Base-by-base conservation (phyloP, 2,329 filamentous ascomycete genomes). In the Alternaria metachromatica region DNA sequence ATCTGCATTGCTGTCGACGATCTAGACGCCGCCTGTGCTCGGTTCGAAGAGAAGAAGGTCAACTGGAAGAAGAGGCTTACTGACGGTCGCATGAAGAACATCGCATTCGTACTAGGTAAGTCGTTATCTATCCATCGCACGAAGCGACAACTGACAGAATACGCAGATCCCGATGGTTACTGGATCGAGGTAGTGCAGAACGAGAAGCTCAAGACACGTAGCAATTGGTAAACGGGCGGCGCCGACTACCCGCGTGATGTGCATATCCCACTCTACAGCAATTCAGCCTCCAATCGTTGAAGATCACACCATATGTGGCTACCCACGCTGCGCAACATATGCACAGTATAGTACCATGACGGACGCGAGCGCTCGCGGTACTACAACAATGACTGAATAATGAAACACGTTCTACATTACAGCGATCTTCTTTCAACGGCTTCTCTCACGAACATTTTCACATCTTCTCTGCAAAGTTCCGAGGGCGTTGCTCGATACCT, bases 41-140 rank as follows among this genome's bases (percentile, higher is more conserved):
- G 94, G 13, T 94, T 98, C 72, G 96, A 98, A 78, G 88, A 89
- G 59, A 84, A 92, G 76, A 88, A 90, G 6, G 91, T 95, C 59
- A 90, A 87, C 80, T 99, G 94, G 93, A 97, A 97, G 89, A 98
- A 98, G 89, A 87, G 92, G 69, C 86, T 98, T 65, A 97, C 93
- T 2, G 95, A 98, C 67, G 95, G 95, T 2, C 80, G 84, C 51
- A 97, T 97, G 94, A 95, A 92, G 86, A 93, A 96, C 69, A 90
- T 98, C 58, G 96, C 96, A 0, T 98, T 98, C 77, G 82, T 98
- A 50, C 84, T 97, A 51, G 95, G 81, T 82, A 72, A 33, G 78
- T 72, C 30, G 54, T 25, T 21, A 20, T 46, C 3, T 6, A 12
- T 20, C 25, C 11, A 3, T 28, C 23, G 51, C 13, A 28, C 26